Percentiles rank a stretch among this genome's conserved stretches.
phyloP scores from a whole-genome alignment of 306 rosid species.

The Begonia fuchsioides region DNA sequence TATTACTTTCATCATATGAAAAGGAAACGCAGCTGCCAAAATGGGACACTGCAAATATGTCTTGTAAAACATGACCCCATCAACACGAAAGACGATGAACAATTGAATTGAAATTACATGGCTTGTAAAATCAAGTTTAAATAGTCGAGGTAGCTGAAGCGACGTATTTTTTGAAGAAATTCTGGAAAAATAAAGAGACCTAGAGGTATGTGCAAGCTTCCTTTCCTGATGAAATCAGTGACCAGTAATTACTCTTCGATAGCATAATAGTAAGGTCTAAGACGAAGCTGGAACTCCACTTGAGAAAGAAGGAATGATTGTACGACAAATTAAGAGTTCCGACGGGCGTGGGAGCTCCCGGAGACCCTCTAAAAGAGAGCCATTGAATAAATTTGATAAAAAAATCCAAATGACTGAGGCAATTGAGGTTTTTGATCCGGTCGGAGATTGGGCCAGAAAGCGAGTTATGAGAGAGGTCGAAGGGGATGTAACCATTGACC shows the following conservation, averaged over 20 bases:
- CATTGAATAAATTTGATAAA: slow-evolving; percentile 47
- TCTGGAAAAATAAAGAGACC: slow-evolving; percentile 7
- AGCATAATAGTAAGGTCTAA: slow-evolving; percentile 70
- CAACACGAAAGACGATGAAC: too few relatives aligned
- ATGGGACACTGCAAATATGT: too few relatives aligned
- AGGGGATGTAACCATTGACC: slow-evolving; percentile 65
- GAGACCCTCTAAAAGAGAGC: slow-evolving; percentile 39
- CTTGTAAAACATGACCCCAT: too few relatives aligned
- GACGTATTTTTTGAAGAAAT: too few relatives aligned
- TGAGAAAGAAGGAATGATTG: slow-evolving; percentile 39
- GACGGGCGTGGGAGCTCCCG: slow-evolving; percentile 19
- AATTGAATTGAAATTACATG: too few relatives aligned
- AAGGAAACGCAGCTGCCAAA: too few relatives aligned
- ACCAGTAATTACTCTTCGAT: slow-evolving; percentile 55
- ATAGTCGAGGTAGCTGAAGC: too few relatives aligned
- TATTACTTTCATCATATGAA: too few relatives aligned
- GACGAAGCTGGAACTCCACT: slow-evolving; percentile 41
- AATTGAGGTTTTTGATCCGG: slow-evolving; percentile 20
- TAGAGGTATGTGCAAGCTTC: slow-evolving; percentile 47
- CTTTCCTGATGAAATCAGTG: slow-evolving; percentile 63
- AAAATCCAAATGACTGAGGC: slow-evolving; percentile 47
- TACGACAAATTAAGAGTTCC: slow-evolving; percentile 59
- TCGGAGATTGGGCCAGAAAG: slow-evolving; percentile 43
- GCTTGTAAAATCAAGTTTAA: too few relatives aligned
- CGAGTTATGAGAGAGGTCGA: slow-evolving; percentile 63